A percentile compares a stretch with the other conserved stretches of the same genome.
These are phyloP conservation scores for Diaporthe citri DNA, from an alignment of 2,329 filamentous ascomycete genomes.

Conservation along the genomic window DNA sequence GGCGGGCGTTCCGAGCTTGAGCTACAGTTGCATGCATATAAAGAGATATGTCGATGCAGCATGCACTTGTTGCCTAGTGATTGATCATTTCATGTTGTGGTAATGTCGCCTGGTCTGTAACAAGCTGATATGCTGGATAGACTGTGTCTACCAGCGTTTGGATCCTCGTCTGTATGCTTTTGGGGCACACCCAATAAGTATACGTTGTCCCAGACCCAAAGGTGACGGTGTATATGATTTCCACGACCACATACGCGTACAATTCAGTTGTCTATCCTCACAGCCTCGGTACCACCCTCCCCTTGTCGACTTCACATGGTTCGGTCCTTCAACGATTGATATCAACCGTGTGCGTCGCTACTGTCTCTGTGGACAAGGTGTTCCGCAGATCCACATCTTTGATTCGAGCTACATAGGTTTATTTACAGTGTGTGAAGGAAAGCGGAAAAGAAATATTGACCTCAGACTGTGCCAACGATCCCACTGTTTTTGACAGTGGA, in stretches of 20 bases:
- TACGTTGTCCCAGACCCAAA: not conserved
- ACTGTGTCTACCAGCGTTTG: too few species aligned
- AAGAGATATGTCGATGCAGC: slow-evolving; percentile 14
- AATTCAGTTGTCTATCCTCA: too few species aligned
- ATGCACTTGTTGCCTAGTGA: not conserved
- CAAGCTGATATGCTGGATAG: not conserved
- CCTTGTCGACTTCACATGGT: not conserved
- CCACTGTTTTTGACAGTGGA: not conserved
- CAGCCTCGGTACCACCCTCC: not conserved
- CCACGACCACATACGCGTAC: too few species aligned
- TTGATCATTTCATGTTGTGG: not conserved
- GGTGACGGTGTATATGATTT: not conserved
- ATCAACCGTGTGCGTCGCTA: not conserved
- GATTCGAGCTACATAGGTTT: not conserved
- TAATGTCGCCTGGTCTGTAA: not conserved
- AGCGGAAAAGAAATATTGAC: not conserved
- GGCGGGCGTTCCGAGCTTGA: slow-evolving; percentile 26
- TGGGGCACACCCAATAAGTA: not conserved
- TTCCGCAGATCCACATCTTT: not conserved
- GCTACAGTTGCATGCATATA: slow-evolving; percentile 11
- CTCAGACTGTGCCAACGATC: not conserved
- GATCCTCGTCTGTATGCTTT: not conserved
- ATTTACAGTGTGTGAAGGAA: not conserved
- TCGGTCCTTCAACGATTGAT: not conserved
- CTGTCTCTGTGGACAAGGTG: not conserved